Percentiles rank a stretch among this genome's conserved stretches.
These are phyloP conservation scores for Solanum raphanifolium DNA, from an alignment of 257 asterid genomes.

Conservation along the genomic window DNA sequence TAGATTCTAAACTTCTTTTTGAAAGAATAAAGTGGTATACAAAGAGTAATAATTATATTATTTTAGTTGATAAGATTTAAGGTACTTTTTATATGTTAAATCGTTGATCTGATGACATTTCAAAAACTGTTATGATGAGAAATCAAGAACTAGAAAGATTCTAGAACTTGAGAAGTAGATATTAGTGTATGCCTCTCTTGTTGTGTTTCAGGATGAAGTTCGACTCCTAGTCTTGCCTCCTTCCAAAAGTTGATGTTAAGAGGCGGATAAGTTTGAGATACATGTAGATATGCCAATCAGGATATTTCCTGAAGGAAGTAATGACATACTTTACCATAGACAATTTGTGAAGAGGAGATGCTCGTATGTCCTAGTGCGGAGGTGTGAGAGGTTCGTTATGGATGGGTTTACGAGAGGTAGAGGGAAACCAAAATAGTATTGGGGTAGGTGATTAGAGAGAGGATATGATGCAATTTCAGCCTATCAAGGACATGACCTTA, in stretches of 20 bases:
- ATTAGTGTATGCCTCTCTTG: neutral
- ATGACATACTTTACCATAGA: neutral
- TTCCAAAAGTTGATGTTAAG: neutral
- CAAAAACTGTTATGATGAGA: neutral
- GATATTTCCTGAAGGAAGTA: neutral
- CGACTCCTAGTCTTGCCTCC: neutral
- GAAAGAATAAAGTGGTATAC: neutral
- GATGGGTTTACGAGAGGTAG: neutral
- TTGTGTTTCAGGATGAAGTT: neutral
- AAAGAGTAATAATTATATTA: neutral
- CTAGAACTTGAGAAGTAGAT: neutral
- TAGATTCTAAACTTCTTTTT: neutral
- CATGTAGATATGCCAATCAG: neutral
- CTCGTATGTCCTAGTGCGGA: neutral
- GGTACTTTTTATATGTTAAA: neutral
- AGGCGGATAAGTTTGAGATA: neutral
- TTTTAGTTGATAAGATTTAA: neutral
- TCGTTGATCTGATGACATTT: neutral
- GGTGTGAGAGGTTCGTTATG: neutral
- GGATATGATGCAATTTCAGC: neutral
- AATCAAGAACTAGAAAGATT: neutral
- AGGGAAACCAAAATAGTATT: neutral
- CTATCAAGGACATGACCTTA: neutral
- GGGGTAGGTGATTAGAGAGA: neutral
- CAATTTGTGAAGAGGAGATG: neutral